These are phyloP conservation scores for Rhizophora apiculata DNA, from an alignment of 345 rosid species.

Conservation along the genomic window DNA sequence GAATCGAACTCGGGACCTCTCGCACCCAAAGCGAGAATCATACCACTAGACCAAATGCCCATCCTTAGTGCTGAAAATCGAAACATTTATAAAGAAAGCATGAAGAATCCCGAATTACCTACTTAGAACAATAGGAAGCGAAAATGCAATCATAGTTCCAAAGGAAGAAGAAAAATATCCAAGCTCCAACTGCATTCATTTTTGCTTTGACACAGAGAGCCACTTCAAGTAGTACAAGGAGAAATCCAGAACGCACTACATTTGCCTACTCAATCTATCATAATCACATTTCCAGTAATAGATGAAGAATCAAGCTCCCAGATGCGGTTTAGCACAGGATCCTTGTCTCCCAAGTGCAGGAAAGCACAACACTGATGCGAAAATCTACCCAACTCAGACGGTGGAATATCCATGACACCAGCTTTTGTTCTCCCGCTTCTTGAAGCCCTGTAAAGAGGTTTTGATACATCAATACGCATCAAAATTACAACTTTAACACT, in stretches of 20 bases:
- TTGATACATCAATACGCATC: conserved; percentile 18
- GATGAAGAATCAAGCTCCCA: conserved; percentile 54
- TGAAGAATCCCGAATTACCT: no score
- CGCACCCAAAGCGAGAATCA: conserved; percentile 87
- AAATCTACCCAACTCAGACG: conserved; percentile 36
- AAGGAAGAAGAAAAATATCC: neutral
- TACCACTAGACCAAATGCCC: conserved; percentile 86
- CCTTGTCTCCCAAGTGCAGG: conserved; percentile 21
- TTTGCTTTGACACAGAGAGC: conserved; percentile 1
- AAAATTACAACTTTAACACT: conserved; percentile 30
- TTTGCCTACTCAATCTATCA: conserved; percentile 24
- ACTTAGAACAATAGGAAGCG: no score
- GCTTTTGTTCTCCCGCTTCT: conserved; percentile 33
- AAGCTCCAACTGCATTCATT: conserved; percentile 9
- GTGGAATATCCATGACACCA: conserved; percentile 25
- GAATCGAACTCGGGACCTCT: conserved; percentile 80
- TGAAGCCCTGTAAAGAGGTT: conserved; percentile 29
- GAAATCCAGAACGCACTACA: conserved; percentile 3
- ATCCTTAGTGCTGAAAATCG: no score
- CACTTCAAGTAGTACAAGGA: neutral
- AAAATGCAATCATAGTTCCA: no score
- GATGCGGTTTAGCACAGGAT: conserved; percentile 11
- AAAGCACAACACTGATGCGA: conserved; percentile 58
- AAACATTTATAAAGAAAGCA: no score
- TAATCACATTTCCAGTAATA: conserved; percentile 20